Conservation (phyloP, 1,284 basidiomycete species). For the Cryptococcus maquisensis region DNA sequence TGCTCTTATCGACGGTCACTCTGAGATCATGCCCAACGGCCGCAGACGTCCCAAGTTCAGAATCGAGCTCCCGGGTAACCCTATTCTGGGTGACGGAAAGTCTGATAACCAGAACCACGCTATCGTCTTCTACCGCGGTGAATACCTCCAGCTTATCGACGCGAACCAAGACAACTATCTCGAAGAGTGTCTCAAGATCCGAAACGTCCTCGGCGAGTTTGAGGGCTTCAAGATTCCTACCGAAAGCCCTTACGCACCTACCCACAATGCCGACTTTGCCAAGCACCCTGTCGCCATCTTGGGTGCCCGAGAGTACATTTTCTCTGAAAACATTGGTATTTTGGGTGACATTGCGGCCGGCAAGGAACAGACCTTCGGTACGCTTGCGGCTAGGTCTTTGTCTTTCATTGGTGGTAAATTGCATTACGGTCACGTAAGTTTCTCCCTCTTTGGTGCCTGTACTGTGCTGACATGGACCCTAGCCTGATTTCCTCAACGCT, state of each 20-base stretch:
- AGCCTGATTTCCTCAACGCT: conserved; percentile 97
- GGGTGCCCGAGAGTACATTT: conserved; percentile 98
- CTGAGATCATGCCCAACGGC: conserved; percentile 86
- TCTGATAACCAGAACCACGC: conserved; percentile 99
- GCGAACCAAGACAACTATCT: conserved; percentile 99
- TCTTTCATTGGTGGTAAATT: conserved; percentile 98
- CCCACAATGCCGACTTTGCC: conserved; percentile 80
- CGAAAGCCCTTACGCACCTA: conserved; percentile 81
- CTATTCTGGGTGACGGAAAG: conserved; percentile 97
- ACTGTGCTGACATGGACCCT: conserved; percentile 10
- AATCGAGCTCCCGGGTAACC: conserved; percentile 96
- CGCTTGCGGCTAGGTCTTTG: conserved; percentile 86
- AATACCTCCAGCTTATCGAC: conserved; percentile 98
- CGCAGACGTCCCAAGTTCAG: conserved; percentile 94
- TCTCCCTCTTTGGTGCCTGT: not conserved
- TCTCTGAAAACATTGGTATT: conserved; percentile 99
- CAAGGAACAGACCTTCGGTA: conserved; percentile 99
- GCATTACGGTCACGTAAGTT: conserved; percentile 74
- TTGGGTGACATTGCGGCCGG: conserved; percentile 97
- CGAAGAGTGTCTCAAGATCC: conserved; percentile 98
- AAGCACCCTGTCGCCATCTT: conserved; percentile 92
- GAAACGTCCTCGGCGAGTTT: conserved; percentile 96
- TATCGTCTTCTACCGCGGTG: conserved; percentile 97
- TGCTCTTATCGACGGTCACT: conserved; percentile 94
- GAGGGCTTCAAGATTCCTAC: conserved; percentile 85